phyloP scores from a whole-genome alignment of 495 filamentous ascomycete species.

The Penicillium manginii region DNA sequence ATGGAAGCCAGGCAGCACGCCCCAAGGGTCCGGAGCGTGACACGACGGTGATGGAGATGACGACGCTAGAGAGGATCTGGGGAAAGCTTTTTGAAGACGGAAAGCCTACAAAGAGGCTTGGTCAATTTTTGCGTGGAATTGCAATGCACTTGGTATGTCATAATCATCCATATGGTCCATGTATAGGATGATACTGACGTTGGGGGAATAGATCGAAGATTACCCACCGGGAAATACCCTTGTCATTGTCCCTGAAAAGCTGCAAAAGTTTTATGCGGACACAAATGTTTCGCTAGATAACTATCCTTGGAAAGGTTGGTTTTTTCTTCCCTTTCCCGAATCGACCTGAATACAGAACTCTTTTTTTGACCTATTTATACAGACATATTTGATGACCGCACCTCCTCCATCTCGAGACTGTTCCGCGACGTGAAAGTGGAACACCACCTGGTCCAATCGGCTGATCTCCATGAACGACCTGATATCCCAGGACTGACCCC shows the following conservation, averaged over 20 bases:
- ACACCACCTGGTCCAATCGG: conserved; percentile 75
- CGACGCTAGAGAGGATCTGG: conserved; percentile 73
- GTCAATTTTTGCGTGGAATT: conserved; percentile 74
- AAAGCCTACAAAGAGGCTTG: conserved; percentile 67
- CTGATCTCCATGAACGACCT: conserved; percentile 59
- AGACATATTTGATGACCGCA: conserved; percentile 59
- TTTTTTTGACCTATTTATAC: not conserved
- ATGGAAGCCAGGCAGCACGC: conserved; percentile 41
- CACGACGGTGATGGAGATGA: conserved; percentile 55
- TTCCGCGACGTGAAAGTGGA: conserved; percentile 78
- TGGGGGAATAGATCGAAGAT: conserved; percentile 62
- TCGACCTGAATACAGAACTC: not conserved
- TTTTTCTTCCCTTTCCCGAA: not conserved
- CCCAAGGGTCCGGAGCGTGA: conserved; percentile 49
- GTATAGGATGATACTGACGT: not conserved
- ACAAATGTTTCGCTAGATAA: conserved; percentile 64
- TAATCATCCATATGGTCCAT: no score
- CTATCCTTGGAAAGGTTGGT: conserved; percentile 67
- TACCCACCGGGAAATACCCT: conserved; percentile 72
- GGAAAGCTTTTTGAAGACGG: conserved; percentile 75
- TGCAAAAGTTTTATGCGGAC: conserved; percentile 75
- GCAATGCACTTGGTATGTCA: conserved; percentile 74
- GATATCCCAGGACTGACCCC: conserved; percentile 79
- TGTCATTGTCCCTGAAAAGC: conserved; percentile 81
- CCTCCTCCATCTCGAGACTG: conserved; percentile 65